phyloP scores from a whole-genome alignment of 106 monocot species.

The Hemerocallis citrina region DNA sequence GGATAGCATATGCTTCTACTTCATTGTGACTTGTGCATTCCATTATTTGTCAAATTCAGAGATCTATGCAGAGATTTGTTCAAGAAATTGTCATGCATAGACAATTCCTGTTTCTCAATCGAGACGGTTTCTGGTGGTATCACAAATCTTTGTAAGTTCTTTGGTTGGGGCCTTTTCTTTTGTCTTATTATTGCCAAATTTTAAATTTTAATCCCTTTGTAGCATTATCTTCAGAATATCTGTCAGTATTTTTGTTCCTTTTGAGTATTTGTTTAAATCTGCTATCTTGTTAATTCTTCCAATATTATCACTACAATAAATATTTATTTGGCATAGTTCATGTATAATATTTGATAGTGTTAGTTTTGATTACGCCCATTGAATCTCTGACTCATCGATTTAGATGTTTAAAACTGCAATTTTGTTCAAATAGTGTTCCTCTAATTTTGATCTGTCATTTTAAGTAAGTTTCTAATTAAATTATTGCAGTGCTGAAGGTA shows the following conservation, averaged over 20 bases:
- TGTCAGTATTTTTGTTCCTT: not conserved
- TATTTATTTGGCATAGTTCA: not conserved
- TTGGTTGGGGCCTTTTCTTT: not conserved
- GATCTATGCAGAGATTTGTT: conserved; percentile 66
- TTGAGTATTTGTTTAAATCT: not conserved
- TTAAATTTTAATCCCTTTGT: not conserved
- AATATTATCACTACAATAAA: not conserved
- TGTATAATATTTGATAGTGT: not conserved
- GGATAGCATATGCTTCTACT: not conserved
- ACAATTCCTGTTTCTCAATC: conserved; percentile 49
- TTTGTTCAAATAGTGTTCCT: not conserved
- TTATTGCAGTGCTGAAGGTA: conserved; percentile 79
- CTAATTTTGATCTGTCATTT: not conserved
- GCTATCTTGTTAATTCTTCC: not conserved
- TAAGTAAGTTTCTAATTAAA: not conserved
- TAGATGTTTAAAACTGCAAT: not conserved
- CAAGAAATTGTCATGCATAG: conserved; percentile 45
- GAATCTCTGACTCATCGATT: not conserved
- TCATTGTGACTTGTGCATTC: not conserved
- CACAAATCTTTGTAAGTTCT: conserved; percentile 80
- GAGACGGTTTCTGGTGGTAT: conserved; percentile 83
- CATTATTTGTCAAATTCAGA: conserved; percentile 23
- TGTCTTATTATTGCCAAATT: not conserved
- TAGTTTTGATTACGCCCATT: not conserved
- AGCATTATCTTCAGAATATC: not conserved